phyloP scores from a whole-genome alignment of 2,329 filamentous ascomycete genomes.

The Calonectria pteridis region DNA sequence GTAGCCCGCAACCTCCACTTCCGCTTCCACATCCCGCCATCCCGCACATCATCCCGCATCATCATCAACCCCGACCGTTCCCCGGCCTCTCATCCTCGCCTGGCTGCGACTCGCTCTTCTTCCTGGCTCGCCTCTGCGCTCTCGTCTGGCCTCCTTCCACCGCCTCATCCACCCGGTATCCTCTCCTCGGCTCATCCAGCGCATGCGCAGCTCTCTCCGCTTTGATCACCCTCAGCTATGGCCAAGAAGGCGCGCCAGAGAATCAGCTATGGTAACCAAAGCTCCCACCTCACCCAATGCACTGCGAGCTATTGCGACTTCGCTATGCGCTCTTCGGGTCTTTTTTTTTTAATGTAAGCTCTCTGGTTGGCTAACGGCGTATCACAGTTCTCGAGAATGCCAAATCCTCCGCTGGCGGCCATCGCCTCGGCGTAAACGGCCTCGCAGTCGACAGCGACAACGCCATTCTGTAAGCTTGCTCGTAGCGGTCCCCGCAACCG shows the following conservation, averaged over 20 bases:
- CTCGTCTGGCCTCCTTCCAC: conserved; percentile 27
- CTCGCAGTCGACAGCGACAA: conserved; percentile 87
- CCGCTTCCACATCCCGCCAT: conserved; percentile 31
- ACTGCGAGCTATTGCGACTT: not conserved
- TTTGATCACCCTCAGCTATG: conserved; percentile 56
- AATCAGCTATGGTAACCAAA: conserved; percentile 74
- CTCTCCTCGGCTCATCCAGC: conserved; percentile 26
- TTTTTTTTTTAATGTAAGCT: not conserved
- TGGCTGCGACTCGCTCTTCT: not conserved
- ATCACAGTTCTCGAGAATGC: conserved; percentile 69
- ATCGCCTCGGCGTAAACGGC: conserved; percentile 94
- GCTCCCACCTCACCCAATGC: conserved; percentile 18
- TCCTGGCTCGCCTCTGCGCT: conserved; percentile 24
- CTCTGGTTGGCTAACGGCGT: conserved; percentile 14
- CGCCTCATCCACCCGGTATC: not conserved
- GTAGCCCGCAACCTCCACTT: conserved; percentile 22
- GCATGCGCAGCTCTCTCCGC: conserved; percentile 36
- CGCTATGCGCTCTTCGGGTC: not conserved
- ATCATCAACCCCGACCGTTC: conserved; percentile 19
- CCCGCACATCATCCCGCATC: conserved; percentile 26
- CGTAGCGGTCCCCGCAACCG: conserved; percentile 12
- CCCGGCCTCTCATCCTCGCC: conserved; percentile 8
- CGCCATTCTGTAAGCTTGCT: conserved; percentile 81
- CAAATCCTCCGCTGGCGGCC: conserved; percentile 76
- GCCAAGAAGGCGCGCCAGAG: conserved; percentile 77